Evolutionary conservation across 1,139 yeast species (phyloP).

Genomic region (Hanseniaspora gamundiae): DNA sequence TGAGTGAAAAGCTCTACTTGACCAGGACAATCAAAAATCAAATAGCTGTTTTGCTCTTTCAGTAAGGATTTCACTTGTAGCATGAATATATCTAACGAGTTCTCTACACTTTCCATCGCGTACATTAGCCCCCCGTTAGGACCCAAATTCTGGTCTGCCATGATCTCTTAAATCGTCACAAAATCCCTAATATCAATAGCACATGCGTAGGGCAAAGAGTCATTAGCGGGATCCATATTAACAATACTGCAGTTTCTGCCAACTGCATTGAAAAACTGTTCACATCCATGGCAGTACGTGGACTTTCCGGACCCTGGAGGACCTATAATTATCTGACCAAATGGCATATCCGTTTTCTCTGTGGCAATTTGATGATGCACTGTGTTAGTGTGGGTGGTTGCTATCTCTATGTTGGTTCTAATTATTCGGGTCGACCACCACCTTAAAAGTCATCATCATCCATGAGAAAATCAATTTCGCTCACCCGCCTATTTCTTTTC

Average conservation of each 20-base stretch:
- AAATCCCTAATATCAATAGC: conserved; percentile 82
- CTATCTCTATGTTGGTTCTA: too few relatives aligned
- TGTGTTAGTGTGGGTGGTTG: too few relatives aligned
- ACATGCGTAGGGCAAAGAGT: conserved; percentile 65
- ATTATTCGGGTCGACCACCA: too few relatives aligned
- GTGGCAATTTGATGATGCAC: too few relatives aligned
- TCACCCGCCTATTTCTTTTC: too few relatives aligned
- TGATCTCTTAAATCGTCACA: conserved; percentile 76
- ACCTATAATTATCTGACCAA: conserved; percentile 90
- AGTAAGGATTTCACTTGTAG: conserved; percentile 46
- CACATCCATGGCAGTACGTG: conserved; percentile 85
- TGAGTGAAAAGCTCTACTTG: conserved; percentile 94
- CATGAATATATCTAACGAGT: conserved; percentile 47
- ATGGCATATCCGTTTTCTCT: conserved; percentile 31
- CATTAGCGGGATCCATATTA: conserved; percentile 94
- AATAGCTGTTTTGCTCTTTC: conserved; percentile 48
- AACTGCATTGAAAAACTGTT: conserved; percentile 83
- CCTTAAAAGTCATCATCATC: too few relatives aligned
- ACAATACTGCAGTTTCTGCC: conserved; percentile 78
- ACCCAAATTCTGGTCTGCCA: conserved; percentile 72
- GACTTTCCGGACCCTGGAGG: conserved; percentile 98
- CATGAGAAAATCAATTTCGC: too few relatives aligned
- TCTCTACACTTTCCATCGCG: conserved; percentile 63
- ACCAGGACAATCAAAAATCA: conserved; percentile 94
- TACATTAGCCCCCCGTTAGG: conserved; percentile 94